A percentile compares a stretch with the other conserved stretches of the same genome.
Conservation (phyloP, 208 protist species). For the Leishmania major region DNA sequence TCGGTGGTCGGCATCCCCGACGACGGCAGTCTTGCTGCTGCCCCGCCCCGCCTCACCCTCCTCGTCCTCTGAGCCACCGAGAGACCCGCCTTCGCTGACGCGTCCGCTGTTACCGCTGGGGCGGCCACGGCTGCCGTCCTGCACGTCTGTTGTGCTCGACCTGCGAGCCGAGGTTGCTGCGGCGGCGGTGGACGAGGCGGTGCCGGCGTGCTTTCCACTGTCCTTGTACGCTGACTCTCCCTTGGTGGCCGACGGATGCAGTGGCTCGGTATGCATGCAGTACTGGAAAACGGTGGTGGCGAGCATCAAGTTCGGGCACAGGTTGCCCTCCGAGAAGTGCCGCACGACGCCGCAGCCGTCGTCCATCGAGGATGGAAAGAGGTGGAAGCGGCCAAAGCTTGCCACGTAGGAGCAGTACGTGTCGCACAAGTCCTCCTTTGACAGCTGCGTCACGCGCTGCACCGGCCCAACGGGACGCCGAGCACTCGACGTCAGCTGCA, state of each 20-base stretch:
- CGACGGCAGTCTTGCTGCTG: neutral
- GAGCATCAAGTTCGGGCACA: conserved; percentile 34
- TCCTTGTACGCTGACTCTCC: neutral
- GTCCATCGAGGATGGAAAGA: conserved; percentile 27
- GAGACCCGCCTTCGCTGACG: neutral
- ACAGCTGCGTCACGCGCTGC: conserved; percentile 28
- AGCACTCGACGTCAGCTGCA: conserved; percentile 59
- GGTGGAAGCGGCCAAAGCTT: conserved; percentile 59
- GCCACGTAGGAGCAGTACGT: conserved; percentile 66
- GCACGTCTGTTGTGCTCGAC: conserved; percentile 16
- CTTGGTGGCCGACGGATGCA: neutral
- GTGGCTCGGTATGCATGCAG: conserved; percentile 24
- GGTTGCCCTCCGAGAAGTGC: conserved; percentile 34
- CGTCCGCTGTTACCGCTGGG: conserved; percentile 10
- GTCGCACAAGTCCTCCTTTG: conserved; percentile 65
- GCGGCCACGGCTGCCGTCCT: conserved; percentile 17
- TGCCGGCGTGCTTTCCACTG: neutral
- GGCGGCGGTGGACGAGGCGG: conserved; percentile 2
- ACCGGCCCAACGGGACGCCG: conserved; percentile 31
- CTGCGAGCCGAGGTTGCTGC: conserved; percentile 4
- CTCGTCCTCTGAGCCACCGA: neutral
- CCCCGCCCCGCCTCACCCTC: neutral
- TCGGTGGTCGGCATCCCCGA: neutral
- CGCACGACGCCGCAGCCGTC: conserved; percentile 26
- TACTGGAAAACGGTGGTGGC: conserved; percentile 28